phyloP scores from a whole-genome alignment of 768 basidiomycete genomes.

The Lactifluus hygrophoroides region DNA sequence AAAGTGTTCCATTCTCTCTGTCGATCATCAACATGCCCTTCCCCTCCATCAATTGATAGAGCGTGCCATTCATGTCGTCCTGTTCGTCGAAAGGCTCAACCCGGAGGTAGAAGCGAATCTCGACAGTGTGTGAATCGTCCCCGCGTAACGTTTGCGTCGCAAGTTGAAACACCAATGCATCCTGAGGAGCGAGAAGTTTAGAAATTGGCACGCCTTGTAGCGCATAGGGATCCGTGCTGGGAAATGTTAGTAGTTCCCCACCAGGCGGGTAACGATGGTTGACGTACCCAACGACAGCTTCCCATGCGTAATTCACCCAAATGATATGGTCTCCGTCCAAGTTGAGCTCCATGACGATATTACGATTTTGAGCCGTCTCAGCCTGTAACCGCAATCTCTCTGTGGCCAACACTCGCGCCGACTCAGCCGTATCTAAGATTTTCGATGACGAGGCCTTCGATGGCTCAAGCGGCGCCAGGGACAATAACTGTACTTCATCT shows the following conservation, averaged over 20 bases:
- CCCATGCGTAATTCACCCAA: conserved; percentile 96
- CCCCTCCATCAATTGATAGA: conserved; percentile 88
- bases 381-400: conserved; percentile 85
- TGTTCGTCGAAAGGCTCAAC: conserved; percentile 56
- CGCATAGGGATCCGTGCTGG: conserved; percentile 75
- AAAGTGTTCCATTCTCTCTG: conserved; percentile 75
- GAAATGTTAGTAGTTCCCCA: conserved; percentile 12
- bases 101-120: conserved; percentile 81
- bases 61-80: conserved; percentile 37
- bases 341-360: conserved; percentile 91
- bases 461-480: conserved; percentile 21
- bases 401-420: conserved; percentile 76
- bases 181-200: conserved; percentile 64
- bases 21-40: conserved; percentile 99
- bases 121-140: conserved; percentile 91
- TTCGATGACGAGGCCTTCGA: conserved; percentile 31
- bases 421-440: conserved; percentile 53
- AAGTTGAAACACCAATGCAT: conserved; percentile 77
- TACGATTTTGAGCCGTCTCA: conserved; percentile 91
- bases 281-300: conserved; percentile 79
- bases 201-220: conserved; percentile 77
- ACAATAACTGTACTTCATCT: conserved; percentile 33
- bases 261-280: background rate
- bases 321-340: conserved; percentile 91
- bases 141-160: conserved; percentile 78